phyloP scores from a whole-genome alignment of 179 eudicot genomes.

The Beta lomatogona region DNA sequence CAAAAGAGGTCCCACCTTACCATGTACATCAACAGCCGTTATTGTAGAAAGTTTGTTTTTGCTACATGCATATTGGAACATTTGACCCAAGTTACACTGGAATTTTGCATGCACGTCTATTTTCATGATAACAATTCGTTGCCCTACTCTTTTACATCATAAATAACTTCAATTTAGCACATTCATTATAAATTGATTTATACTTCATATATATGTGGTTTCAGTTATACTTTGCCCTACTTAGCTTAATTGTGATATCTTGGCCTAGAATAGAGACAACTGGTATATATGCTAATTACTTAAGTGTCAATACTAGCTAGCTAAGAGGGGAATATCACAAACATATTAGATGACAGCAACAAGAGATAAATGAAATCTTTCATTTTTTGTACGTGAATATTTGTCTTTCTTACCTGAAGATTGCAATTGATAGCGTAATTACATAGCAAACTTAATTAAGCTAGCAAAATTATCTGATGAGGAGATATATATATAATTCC shows the following conservation, averaged over 20 bases:
- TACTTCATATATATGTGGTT: constrained; percentile 21
- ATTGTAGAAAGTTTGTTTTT: constrained; percentile 3
- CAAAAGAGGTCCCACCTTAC: neutral
- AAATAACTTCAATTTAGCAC: neutral
- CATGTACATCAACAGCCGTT: constrained; percentile 8
- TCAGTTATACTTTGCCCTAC: constrained; percentile 11
- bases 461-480: neutral
- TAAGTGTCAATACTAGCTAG: neutral
- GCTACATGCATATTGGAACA: constrained; percentile 6
- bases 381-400: constrained; percentile 3
- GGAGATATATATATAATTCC: neutral
- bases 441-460: neutral
- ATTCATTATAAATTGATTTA: constrained; percentile 6
- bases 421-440: neutral
- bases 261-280: neutral
- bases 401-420: neutral
- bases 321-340: neutral
- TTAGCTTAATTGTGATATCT: neutral
- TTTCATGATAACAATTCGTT: neutral
- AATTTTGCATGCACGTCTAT: constrained; percentile 19
- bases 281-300: neutral
- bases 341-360: neutral
- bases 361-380: neutral
- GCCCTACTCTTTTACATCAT: neutral
- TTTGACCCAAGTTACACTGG: constrained; percentile 18